Evolutionary conservation across 331 rosid genomes (phyloP).

Genomic region (Stylosanthes scabra): DNA sequence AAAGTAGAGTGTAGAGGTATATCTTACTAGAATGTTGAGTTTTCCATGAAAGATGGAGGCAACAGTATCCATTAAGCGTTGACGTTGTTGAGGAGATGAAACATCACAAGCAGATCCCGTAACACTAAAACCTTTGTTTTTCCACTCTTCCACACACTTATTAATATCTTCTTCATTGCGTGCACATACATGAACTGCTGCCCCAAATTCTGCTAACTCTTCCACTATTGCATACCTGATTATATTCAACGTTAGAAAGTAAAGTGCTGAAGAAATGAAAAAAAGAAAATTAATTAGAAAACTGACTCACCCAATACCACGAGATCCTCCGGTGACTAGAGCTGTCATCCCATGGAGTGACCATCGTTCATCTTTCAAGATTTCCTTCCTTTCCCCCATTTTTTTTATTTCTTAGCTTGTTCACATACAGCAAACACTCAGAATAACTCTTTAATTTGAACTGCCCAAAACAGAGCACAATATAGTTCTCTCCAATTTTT

Average conservation of each 20-base stretch:
- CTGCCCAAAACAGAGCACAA: no score
- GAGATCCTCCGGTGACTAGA: conserved; percentile 76
- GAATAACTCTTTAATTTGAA: no score
- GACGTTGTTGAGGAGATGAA: conserved; percentile 40
- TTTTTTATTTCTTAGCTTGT: neutral
- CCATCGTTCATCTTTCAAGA: conserved; percentile 56
- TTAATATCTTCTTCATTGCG: conserved; percentile 56
- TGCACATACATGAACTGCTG: conserved; percentile 64
- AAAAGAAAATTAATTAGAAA: neutral
- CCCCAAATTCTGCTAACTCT: conserved; percentile 73
- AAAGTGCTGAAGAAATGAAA: no score
- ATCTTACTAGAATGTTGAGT: conserved; percentile 71
- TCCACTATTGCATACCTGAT: conserved; percentile 64
- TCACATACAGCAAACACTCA: neutral
- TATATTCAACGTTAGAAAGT: no score
- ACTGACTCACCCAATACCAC: conserved; percentile 70
- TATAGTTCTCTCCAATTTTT: no score
- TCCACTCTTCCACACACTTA: conserved; percentile 59
- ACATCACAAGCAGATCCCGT: conserved; percentile 70
- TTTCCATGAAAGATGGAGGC: conserved; percentile 54
- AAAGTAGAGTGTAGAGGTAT: neutral
- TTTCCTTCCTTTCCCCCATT: conserved; percentile 46
- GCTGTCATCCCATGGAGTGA: conserved; percentile 77
- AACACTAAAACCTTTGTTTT: conserved; percentile 57
- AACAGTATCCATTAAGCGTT: conserved; percentile 48